phyloP scores from a whole-genome alignment of 441 rosid genomes.

The Arabidopsis hybrid region DNA sequence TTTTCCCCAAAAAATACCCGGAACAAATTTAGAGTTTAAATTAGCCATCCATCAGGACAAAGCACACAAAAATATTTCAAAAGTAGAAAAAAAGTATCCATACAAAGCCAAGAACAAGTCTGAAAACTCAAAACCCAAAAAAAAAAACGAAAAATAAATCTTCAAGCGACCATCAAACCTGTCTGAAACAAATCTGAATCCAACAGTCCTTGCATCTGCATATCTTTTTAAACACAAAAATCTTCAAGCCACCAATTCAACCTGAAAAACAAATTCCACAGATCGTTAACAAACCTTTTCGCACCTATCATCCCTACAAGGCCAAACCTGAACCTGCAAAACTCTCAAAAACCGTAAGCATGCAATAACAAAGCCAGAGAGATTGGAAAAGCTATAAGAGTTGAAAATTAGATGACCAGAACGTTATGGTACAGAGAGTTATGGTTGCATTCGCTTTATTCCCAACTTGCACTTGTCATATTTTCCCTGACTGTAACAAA shows the following conservation, averaged over 20 bases:
- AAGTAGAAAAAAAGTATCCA: not conserved
- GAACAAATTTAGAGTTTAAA: too few relatives aligned
- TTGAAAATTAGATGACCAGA: not conserved
- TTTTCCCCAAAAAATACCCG: too few relatives aligned
- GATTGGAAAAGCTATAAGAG: constrained; percentile 2
- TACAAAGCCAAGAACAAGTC: not conserved
- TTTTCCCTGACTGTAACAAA: constrained; percentile 44
- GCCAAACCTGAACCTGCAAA: constrained; percentile 29
- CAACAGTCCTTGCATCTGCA: constrained; percentile 12
- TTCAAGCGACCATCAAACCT: not conserved
- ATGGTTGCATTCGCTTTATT: constrained; percentile 39
- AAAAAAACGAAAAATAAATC: not conserved
- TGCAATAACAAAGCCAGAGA: constrained; percentile 25
- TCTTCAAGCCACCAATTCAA: constrained; percentile 24
- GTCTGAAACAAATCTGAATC: not conserved
- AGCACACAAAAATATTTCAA: not conserved
- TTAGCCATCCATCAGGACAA: not conserved
- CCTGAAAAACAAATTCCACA: constrained; percentile 24
- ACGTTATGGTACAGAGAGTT: constrained; percentile 27
- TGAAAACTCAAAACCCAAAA: not conserved
- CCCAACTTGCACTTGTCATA: constrained; percentile 40
- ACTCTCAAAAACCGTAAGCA: constrained; percentile 7
- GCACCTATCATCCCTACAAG: constrained; percentile 2
- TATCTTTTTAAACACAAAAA: constrained; percentile 10
- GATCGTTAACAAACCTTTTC: constrained; percentile 9